These are phyloP conservation scores for Reticulascus tulasneorum DNA, from an alignment of 2,329 filamentous ascomycete genomes.

Conservation along the genomic window DNA sequence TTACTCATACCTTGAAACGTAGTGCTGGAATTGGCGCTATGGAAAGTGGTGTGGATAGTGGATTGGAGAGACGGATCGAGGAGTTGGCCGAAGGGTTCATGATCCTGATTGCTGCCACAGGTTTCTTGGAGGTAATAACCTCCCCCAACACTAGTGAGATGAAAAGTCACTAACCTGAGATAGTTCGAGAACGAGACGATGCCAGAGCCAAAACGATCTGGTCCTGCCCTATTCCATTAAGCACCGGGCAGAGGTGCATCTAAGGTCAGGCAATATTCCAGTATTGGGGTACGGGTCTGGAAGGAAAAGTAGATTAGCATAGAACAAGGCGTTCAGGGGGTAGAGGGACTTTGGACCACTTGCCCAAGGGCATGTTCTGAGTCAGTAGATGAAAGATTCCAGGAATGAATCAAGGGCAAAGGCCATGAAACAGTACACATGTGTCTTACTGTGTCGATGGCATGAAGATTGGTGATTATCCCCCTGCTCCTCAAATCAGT, in stretches of 20 bases:
- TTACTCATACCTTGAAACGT: conserved; percentile 86
- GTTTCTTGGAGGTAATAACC: conserved; percentile 74
- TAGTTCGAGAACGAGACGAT: conserved; percentile 38
- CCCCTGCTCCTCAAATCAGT: no score
- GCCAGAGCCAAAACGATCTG: conserved; percentile 27
- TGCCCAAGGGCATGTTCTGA: no score
- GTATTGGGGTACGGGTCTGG: not conserved
- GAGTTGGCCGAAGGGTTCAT: conserved; percentile 84
- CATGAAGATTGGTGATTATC: no score
- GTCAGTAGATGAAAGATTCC: no score
- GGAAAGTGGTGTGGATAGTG: conserved; percentile 28
- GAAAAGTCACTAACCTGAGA: conserved; percentile 3
- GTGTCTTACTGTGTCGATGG: no score
- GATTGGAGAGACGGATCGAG: conserved; percentile 58
- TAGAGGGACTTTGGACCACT: no score
- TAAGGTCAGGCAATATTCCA: not conserved
- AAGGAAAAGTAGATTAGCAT: conserved; percentile 10
- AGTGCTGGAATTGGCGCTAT: conserved; percentile 69
- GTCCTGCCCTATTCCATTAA: conserved; percentile 37
- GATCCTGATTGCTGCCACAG: conserved; percentile 75
- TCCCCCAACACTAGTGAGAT: no score
- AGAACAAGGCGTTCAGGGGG: conserved; percentile 12
- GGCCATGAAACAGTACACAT: no score
- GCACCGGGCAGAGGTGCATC: not conserved
- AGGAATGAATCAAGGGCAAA: no score